Evolutionary conservation across 495 filamentous ascomycete genomes (phyloP).

Genomic region (Neurospora sublineolata): DNA sequence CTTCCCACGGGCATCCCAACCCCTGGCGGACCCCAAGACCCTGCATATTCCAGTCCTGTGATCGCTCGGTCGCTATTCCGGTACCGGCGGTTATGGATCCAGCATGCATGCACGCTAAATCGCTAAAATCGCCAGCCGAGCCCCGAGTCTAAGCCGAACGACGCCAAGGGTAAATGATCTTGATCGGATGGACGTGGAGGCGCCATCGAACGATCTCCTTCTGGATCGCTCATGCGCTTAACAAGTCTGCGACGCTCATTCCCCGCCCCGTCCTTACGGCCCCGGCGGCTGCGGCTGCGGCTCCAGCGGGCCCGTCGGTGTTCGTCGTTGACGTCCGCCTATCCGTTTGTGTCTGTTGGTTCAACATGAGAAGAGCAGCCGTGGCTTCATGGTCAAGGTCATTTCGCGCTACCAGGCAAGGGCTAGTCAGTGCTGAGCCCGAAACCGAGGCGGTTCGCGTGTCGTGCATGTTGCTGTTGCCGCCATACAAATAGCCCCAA

Average conservation of each 20-base stretch:
- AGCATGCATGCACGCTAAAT: not conserved
- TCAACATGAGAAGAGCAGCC: slow-evolving; percentile 69
- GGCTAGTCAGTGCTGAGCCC: slow-evolving; percentile 37
- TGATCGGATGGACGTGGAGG: not conserved
- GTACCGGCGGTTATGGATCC: not conserved
- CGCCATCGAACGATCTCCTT: not conserved
- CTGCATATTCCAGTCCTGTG: not conserved
- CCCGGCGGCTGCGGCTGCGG: slow-evolving; percentile 7
- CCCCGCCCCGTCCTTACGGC: slow-evolving; percentile 27
- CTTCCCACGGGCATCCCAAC: not conserved
- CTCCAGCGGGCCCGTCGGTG: not conserved
- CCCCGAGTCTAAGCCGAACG: not conserved
- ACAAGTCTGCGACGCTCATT: slow-evolving; percentile 72
- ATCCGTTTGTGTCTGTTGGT: slow-evolving; percentile 38
- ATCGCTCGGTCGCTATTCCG: not conserved
- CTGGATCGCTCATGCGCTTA: slow-evolving; percentile 43
- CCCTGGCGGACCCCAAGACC: not conserved
- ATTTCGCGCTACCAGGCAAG: slow-evolving; percentile 32
- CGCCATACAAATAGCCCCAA: slow-evolving; percentile 19
- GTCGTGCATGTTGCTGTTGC: slow-evolving; percentile 10
- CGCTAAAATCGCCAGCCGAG: not conserved
- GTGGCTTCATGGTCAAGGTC: slow-evolving; percentile 68
- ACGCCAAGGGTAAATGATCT: not conserved
- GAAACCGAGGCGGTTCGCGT: slow-evolving; percentile 14
- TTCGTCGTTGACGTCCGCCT: slow-evolving; percentile 26